Conservation (phyloP, 192 early-diverging fungal species). For the Backusella tarrabulga region DNA sequence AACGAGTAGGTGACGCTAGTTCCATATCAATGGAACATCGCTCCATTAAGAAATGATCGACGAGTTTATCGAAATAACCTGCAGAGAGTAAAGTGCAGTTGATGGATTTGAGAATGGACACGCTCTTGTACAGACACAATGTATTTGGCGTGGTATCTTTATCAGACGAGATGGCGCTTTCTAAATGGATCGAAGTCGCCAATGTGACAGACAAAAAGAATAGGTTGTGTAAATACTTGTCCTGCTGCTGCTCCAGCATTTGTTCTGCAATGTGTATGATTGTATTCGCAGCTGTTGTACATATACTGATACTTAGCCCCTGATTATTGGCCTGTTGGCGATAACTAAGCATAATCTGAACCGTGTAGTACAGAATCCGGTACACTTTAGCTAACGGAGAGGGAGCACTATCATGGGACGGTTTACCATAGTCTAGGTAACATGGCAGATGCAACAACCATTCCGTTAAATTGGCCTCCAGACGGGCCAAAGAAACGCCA, state of each 20-base stretch:
- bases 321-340: constrained; percentile 7
- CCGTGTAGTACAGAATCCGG: constrained; percentile 34
- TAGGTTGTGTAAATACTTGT: not conserved
- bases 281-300: constrained; percentile 25
- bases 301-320: constrained; percentile 1
- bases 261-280: constrained; percentile 41
- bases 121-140: not conserved
- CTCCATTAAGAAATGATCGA: not conserved
- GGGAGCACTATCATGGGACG: constrained; percentile 3
- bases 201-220: constrained; percentile 1
- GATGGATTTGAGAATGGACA: not conserved
- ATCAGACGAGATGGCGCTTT: not conserved
- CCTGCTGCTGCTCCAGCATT: constrained; percentile 20
- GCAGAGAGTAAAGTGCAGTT: not conserved
- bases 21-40: not conserved
- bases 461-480: constrained; percentile 23
- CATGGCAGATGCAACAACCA: constrained; percentile 33
- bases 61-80: not conserved
- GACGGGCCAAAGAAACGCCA: not conserved
- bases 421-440: constrained; percentile 32
- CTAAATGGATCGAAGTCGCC: constrained; percentile 6
- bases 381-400: constrained; percentile 25
- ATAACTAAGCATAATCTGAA: constrained; percentile 32
- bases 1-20: not conserved
- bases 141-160: not conserved